A percentile compares a stretch with the other conserved stretches of the same genome.
Evolutionary conservation across 2,329 filamentous ascomycete species (phyloP).

Genomic region (Xylaria sp.): DNA sequence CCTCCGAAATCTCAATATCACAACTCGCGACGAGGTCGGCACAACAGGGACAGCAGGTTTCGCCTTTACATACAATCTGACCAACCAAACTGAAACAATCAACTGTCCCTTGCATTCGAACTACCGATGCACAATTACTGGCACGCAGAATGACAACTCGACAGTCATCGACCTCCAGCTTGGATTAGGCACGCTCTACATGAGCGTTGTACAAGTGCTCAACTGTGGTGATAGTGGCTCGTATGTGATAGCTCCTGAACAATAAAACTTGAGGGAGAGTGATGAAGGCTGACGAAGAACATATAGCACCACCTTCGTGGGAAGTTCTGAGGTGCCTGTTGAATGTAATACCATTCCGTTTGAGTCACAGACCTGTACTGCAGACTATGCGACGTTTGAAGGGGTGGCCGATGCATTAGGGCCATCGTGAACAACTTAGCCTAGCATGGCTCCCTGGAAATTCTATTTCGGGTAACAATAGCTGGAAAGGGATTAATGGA

Average conservation of each 20-base stretch:
- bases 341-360: slow-evolving; percentile 26
- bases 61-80: slow-evolving; percentile 32
- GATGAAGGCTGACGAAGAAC: slow-evolving; percentile 2
- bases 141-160: slow-evolving; percentile 34
- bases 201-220: slow-evolving; percentile 27
- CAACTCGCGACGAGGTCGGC: slow-evolving; percentile 30
- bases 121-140: slow-evolving; percentile 32
- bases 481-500: no score
- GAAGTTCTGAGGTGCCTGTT: slow-evolving; percentile 18
- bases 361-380: slow-evolving; percentile 24
- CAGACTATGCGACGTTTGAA: slow-evolving; percentile 17
- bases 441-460: no score
- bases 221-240: slow-evolving; percentile 27
- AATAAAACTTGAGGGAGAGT: neutral
- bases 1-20: slow-evolving; percentile 31
- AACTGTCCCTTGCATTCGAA: slow-evolving; percentile 33
- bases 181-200: slow-evolving; percentile 25
- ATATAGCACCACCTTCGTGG: slow-evolving; percentile 30
- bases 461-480: no score
- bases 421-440: neutral
- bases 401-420: neutral
- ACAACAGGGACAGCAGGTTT: slow-evolving; percentile 23
- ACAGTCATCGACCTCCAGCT: slow-evolving; percentile 34
- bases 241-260: slow-evolving; percentile 5
- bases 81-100: slow-evolving; percentile 31